Base-by-base conservation (phyloP, 108 stramenopile species). In the Thalassiosira profunda region DNA sequence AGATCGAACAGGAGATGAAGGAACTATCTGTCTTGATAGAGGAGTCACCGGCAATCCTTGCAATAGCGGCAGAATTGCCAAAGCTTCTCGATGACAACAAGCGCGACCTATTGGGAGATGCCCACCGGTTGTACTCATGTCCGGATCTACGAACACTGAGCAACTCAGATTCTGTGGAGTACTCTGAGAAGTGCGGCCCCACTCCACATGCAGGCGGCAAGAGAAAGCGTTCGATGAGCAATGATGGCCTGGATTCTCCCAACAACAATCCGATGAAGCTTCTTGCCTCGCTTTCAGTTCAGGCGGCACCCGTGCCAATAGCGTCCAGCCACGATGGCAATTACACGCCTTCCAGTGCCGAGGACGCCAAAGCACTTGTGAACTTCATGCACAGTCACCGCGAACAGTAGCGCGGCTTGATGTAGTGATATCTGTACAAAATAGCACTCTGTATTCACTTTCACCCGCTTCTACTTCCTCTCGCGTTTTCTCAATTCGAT, bases 281-380 rank as follows among this genome's bases (percentile, higher is more conserved):
- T 11, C 63, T 79, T 29, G 77, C 77, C 4, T 70, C 77, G 10
- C 70, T 79, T 30, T 79, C 77, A 23, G 70, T 70, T 21, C 77
- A 70, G 11, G 77, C 69, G 29, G 63, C 69, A 36, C 77, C 69
- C 25, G 69, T 66, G 28, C 74, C 74, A 25, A 42, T 74, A 36
- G 17, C 48, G 26, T 58, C n/a, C n/a, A 15, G 35, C 37, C 28
- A 31, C 11, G 62, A 33, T 35, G 9, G 58, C 38, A 47, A 63
- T 31, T 45, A 37, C 20, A 40, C 24, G 25, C 48, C 55, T 37
- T 20, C 21, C 23, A 51, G 46, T 56, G 63, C 70, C 12, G 86
- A 92, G 76, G 91, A 90, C 65, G 91, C 85, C 6, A 68, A 90
- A 41, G 85, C 88, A 9, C 76, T 93, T 48, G 87, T 93, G 33